A percentile compares a stretch with the other conserved stretches of the same genome.
These are phyloP conservation scores for Starmerella vitae DNA, from an alignment of 805 yeast genomes.

Conservation along the genomic window DNA sequence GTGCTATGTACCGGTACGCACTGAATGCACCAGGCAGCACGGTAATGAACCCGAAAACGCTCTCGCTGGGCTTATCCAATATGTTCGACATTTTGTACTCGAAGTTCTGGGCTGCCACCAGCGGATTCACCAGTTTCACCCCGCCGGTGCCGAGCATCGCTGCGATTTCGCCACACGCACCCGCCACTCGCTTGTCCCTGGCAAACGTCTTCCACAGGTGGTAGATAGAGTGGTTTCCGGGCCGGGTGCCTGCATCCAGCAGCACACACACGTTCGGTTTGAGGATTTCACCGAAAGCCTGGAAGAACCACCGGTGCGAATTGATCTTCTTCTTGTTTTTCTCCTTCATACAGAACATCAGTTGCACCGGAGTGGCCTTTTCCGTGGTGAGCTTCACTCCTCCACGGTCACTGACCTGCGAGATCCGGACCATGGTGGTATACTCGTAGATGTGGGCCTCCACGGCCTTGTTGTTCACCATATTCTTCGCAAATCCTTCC, in stretches of 20 bases:
- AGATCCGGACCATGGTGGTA: slow-evolving; percentile 80
- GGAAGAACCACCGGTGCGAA: slow-evolving; percentile 94
- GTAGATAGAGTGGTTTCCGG: slow-evolving; percentile 70
- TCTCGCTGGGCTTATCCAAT: slow-evolving; percentile 89
- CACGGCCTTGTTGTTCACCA: slow-evolving; percentile 69
- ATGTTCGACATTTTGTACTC: slow-evolving; percentile 94
- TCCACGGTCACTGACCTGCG: slow-evolving; percentile 40
- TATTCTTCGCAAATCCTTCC: slow-evolving; percentile 89
- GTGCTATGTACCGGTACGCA: slow-evolving; percentile 77
- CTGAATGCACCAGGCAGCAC: slow-evolving; percentile 96
- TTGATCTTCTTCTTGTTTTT: slow-evolving; percentile 80
- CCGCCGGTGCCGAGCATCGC: slow-evolving; percentile 61
- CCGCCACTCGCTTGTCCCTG: slow-evolving; percentile 68
- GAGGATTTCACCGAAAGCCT: slow-evolving; percentile 73
- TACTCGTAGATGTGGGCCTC: slow-evolving; percentile 85
- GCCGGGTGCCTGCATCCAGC: slow-evolving; percentile 90
- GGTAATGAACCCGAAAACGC: slow-evolving; percentile 84
- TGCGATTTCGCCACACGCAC: slow-evolving; percentile 95
- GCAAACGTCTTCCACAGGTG: slow-evolving; percentile 81
- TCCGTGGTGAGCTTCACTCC: slow-evolving; percentile 53
- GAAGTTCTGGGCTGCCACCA: slow-evolving; percentile 92
- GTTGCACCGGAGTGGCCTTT: slow-evolving; percentile 64
- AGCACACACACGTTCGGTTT: slow-evolving; percentile 73
- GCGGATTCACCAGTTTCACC: slow-evolving; percentile 54
- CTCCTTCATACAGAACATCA: slow-evolving; percentile 81